A percentile compares a stretch with the other conserved stretches of the same genome.
Evolutionary conservation across 306 rosid genomes (phyloP).

Genomic region (barrel medic (Medicago truncatula)): DNA sequence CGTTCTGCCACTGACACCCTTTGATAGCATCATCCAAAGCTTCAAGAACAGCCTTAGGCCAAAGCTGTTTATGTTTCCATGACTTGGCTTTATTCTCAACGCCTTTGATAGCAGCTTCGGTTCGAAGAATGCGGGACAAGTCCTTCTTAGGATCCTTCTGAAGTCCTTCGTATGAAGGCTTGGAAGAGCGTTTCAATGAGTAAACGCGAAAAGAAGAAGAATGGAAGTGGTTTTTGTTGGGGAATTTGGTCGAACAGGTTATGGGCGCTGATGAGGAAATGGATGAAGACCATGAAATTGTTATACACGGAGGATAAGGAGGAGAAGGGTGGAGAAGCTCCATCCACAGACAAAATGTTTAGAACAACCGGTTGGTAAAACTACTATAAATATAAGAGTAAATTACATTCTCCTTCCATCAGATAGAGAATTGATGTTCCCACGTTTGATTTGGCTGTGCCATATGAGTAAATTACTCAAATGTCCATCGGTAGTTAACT

Average conservation of each 20-base stretch:
- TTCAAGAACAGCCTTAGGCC: conserved; percentile 88
- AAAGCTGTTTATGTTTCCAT: conserved; percentile 63
- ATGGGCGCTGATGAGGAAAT: conserved; percentile 32
- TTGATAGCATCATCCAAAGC: conserved; percentile 78
- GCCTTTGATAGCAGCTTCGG: conserved; percentile 79
- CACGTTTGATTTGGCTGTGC: no score
- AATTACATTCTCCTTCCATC: no score
- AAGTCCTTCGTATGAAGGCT: conserved; percentile 45
- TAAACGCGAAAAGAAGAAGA: conserved; percentile 39
- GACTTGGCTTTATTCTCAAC: conserved; percentile 71
- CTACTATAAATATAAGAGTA: no score
- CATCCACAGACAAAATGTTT: not conserved
- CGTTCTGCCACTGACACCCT: conserved; percentile 58
- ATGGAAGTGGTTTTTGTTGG: not conserved
- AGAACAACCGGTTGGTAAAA: not conserved
- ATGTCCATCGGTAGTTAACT: no score
- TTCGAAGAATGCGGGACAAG: conserved; percentile 79
- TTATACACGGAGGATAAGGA: not conserved
- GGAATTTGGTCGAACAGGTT: conserved; percentile 44
- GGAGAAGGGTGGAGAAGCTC: not conserved
- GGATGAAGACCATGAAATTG: conserved; percentile 38
- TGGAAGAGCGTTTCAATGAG: conserved; percentile 54
- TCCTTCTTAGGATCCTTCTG: conserved; percentile 67
- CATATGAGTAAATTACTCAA: no score
- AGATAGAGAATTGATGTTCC: no score